phyloP scores from a whole-genome alignment of 371 early-diverging fungal genomes.

The Nematocida homosporus region DNA sequence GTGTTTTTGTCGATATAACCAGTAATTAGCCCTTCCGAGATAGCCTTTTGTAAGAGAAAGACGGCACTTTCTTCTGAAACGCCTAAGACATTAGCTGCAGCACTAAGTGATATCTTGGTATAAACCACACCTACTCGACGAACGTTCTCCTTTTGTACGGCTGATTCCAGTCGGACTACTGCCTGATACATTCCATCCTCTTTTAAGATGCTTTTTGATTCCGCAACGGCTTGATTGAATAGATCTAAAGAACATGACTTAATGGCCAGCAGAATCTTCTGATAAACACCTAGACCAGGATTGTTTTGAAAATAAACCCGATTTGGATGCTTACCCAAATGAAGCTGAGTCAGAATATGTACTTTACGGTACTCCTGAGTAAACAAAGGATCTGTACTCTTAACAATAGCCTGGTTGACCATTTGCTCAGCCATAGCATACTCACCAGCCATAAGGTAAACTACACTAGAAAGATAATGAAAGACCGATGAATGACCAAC shows the following conservation, averaged over 20 bases:
- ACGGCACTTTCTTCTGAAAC: slow-evolving; percentile 31
- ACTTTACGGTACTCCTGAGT: slow-evolving; percentile 39
- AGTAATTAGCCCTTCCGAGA: slow-evolving; percentile 15
- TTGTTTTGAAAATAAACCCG: slow-evolving; percentile 9
- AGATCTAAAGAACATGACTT: slow-evolving; percentile 31
- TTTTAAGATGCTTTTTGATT: background rate
- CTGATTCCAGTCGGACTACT: slow-evolving; percentile 11
- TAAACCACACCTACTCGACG: slow-evolving; percentile 36
- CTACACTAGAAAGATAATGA: slow-evolving; percentile 30
- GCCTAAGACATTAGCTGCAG: slow-evolving; percentile 1
- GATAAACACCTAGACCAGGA: slow-evolving; percentile 20
- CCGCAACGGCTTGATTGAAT: slow-evolving; percentile 13
- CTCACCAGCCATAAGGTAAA: slow-evolving; percentile 39
- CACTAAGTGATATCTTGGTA: slow-evolving; percentile 5
- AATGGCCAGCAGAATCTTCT: slow-evolving; percentile 32
- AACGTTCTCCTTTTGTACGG: slow-evolving; percentile 44
- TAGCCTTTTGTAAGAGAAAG: slow-evolving; percentile 24
- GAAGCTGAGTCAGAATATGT: slow-evolving; percentile 19
- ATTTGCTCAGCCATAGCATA: background rate
- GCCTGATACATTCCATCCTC: slow-evolving; percentile 24
- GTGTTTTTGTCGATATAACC: slow-evolving; percentile 7
- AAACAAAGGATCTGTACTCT: slow-evolving; percentile 31
- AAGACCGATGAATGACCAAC: slow-evolving; percentile 40
- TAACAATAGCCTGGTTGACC: slow-evolving; percentile 37
- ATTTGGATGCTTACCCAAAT: slow-evolving; percentile 43